A percentile compares a stretch with the other conserved stretches of the same genome.
These are phyloP conservation scores for Paramecium sexaurelia DNA, from an alignment of 73 alveolate species.

Conservation along the genomic window DNA sequence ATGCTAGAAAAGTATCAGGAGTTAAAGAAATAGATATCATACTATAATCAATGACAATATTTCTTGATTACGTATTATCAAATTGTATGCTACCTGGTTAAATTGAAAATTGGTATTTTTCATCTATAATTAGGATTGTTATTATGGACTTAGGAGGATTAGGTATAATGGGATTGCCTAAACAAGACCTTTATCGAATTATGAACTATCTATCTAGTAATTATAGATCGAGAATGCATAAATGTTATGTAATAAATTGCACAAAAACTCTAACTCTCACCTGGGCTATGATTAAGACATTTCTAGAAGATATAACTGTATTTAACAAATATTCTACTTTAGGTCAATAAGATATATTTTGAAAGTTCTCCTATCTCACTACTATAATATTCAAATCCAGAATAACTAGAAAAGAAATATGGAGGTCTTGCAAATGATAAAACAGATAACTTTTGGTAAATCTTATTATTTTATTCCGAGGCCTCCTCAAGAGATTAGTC, in stretches of 20 bases:
- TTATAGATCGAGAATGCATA: slow-evolving; percentile 71
- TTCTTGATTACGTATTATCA: slow-evolving; percentile 42
- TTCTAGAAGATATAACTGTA: slow-evolving; percentile 67
- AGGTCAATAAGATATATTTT: background rate
- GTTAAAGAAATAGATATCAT: background rate
- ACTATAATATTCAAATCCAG: background rate
- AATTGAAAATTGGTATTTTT: background rate
- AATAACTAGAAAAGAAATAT: slow-evolving; percentile 55
- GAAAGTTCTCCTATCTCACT: background rate
- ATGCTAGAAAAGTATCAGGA: slow-evolving; percentile 56
- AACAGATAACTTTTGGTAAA: background rate
- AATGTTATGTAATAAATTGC: slow-evolving; percentile 63
- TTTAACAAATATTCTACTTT: background rate
- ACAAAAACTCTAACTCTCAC: slow-evolving; percentile 38
- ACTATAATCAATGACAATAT: slow-evolving; percentile 26
- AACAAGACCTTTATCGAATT: slow-evolving; percentile 34
- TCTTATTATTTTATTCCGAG: background rate
- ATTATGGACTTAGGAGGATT: slow-evolving; percentile 64
- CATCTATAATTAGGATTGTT: slow-evolving; percentile 63
- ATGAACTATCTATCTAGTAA: slow-evolving; percentile 65
- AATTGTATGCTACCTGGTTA: slow-evolving; percentile 67
- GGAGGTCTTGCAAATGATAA: slow-evolving; percentile 57
- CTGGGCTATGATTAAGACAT: slow-evolving; percentile 59
- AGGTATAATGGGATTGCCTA: slow-evolving; percentile 57
- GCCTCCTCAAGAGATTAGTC: slow-evolving; percentile 2